Evolutionary conservation across 164 flowering plant genomes (phyloP).

Genomic region (Akebia trifoliata): DNA sequence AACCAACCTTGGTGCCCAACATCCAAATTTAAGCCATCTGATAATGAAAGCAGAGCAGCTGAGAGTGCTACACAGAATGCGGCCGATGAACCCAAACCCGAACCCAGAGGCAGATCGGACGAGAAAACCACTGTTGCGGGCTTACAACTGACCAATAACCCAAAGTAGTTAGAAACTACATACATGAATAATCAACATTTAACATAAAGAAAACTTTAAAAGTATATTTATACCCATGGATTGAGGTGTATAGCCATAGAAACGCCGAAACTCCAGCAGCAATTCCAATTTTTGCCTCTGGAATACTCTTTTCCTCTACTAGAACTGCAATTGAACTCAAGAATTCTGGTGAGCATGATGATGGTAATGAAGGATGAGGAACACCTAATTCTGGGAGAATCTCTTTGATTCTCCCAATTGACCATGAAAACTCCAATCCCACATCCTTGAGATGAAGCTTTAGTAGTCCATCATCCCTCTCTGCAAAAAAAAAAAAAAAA

Average conservation of each 20-base stretch:
- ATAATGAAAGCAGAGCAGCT: constrained; percentile 68
- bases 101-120: constrained; percentile 88
- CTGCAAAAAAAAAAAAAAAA: constrained; percentile 23
- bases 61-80: constrained; percentile 86
- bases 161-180: background rate
- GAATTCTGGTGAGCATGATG: constrained; percentile 49
- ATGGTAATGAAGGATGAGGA: constrained; percentile 38
- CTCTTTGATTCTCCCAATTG: constrained; percentile 49
- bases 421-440: constrained; percentile 77
- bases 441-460: constrained; percentile 67
- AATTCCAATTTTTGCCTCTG: constrained; percentile 75
- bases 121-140: constrained; percentile 67
- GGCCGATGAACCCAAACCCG: constrained; percentile 98
- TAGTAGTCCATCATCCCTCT: constrained; percentile 39
- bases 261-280: constrained; percentile 75
- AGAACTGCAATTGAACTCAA: constrained; percentile 40
- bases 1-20: constrained; percentile 58
- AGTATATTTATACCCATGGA: constrained; percentile 54
- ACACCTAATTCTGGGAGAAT: constrained; percentile 29
- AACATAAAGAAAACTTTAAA: background rate
- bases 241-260: constrained; percentile 73
- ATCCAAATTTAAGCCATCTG: constrained; percentile 43
- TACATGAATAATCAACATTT: background rate
- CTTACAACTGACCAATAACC: constrained; percentile 47
- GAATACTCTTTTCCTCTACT: constrained; percentile 66